Evolutionary conservation across 179 eudicot species (phyloP), one percentile per base, ranked within the genome.

Genomic region (Patellifolia procumbens): DNA sequence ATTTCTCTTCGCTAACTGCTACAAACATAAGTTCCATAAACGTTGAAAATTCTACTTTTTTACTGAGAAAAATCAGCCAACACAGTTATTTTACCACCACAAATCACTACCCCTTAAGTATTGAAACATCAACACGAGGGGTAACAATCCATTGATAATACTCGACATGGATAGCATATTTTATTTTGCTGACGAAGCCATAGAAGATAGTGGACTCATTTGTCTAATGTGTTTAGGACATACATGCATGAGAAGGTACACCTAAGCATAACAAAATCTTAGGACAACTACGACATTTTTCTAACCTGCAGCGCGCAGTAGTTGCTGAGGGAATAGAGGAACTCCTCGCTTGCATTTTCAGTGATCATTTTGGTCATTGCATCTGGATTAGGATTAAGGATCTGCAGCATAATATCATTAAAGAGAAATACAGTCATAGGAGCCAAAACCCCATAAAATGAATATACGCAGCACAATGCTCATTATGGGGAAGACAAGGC

Each of bases 231-330:
- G 51, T 62, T 60, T 20, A 42, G 60, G 52, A 71, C 34, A 78
- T 31, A 48, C 31, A n/a, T 42, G n/a, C 68, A 72, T 39, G 42
- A 60, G 16, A 65, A 81, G 28, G 7, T 66, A 26, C 9, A 32
- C 52, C 56, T 43, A 48, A 20, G 1, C 26, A 66, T 7, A 42
- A 15, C 39, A 45, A 59, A 62, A 16, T 45, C 48, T 11, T 4
- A 42, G 72, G 46, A 56, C 15, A 62, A 59, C 46, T 22, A 68
- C n/a, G 45, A 39, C 12, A 62, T 29, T 43, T 56, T 65, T 24
- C 88, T 67, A 52, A 95, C 99, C 97, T 95, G 99, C 74, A 93
- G 97, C 13, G 99, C 99, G 83, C 99, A 95, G 73, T 95, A 95
- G 87, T 95, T 95, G 83, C 99, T 95, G 68, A 95, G 82, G 15